Conservation (phyloP, 495 filamentous ascomycete species). For the Aspergillus asperescens region DNA sequence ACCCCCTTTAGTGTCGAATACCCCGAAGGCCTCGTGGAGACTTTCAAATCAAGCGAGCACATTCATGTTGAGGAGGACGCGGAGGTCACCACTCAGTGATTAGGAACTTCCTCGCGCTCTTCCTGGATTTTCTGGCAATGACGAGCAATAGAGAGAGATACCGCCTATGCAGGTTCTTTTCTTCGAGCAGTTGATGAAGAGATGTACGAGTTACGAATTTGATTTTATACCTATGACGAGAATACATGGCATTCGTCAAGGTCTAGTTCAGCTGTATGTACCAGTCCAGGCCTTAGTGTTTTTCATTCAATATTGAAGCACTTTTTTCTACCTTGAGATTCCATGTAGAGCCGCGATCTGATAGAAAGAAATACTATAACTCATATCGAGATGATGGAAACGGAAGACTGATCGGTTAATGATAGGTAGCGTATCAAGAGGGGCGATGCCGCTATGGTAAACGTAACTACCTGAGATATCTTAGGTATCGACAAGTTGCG, state of each 20-base stretch:
- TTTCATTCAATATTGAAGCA: not conserved
- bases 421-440: too few relatives aligned
- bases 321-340: not conserved
- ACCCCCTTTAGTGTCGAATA: conserved; percentile 60
- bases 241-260: not conserved
- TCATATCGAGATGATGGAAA: too few relatives aligned
- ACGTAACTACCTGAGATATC: too few relatives aligned
- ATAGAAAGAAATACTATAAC: not conserved
- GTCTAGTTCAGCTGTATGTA: too few relatives aligned
- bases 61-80: conserved; percentile 73
- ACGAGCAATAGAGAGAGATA: not conserved
- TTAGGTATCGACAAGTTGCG: too few relatives aligned
- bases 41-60: conserved; percentile 59
- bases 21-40: conserved; percentile 56
- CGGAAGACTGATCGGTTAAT: not conserved
- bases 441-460: too few relatives aligned
- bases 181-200: not conserved
- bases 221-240: conserved; percentile 5
- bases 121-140: not conserved
- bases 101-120: not conserved
- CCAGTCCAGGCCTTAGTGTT: not conserved
- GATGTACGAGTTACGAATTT: conserved; percentile 21
- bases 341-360: not conserved
- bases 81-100: conserved; percentile 64
- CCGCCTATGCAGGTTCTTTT: not conserved